phyloP scores from a whole-genome alignment of 75 land plant species.

The Isoetes taiwanensis region DNA sequence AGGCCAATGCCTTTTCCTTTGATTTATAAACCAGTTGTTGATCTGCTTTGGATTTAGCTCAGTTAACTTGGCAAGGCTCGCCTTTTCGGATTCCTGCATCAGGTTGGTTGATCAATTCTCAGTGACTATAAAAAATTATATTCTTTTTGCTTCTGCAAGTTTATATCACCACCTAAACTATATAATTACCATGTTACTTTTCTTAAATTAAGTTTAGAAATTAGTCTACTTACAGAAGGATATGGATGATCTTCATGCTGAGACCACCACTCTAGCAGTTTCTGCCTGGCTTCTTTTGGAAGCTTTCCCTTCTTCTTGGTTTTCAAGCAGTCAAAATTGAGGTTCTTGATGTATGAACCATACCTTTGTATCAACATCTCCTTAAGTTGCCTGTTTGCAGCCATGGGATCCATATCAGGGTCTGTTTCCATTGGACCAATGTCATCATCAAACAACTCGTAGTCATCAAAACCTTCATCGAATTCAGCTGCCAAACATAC shows the following conservation, averaged over 20 bases:
- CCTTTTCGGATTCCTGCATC: background rate
- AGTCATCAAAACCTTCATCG: no score
- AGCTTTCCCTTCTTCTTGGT: constrained; percentile 6
- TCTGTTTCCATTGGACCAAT: background rate
- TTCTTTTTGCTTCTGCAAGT: no score
- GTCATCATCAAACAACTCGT: background rate
- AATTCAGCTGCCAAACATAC: no score
- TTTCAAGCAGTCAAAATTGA: background rate
- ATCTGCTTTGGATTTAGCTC: background rate
- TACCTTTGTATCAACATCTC: background rate
- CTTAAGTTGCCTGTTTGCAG: background rate
- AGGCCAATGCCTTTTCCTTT: constrained; percentile 2
- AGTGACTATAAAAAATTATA: no score
- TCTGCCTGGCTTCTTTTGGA: background rate
- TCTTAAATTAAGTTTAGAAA: no score
- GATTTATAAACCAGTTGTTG: constrained; percentile 5
- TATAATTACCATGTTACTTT: no score
- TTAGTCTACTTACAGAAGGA: background rate
- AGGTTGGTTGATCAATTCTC: no score
- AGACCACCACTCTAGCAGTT: background rate
- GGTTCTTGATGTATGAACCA: background rate
- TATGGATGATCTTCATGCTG: background rate
- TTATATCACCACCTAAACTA: no score
- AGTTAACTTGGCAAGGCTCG: background rate
- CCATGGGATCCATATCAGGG: background rate